phyloP scores from a whole-genome alignment of 345 rosid genomes.

The Pistacia atlantica region DNA sequence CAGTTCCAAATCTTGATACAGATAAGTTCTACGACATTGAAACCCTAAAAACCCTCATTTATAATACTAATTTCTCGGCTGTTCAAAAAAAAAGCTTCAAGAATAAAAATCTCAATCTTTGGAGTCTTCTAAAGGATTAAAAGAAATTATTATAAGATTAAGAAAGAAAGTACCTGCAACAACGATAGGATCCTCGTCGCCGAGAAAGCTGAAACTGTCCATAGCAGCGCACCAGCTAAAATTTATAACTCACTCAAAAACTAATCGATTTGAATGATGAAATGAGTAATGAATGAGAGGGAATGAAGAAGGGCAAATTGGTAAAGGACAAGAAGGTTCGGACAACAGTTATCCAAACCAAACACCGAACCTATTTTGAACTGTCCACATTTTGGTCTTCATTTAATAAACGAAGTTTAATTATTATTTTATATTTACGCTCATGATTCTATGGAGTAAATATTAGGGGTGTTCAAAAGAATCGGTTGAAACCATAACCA shows the following conservation, averaged over 20 bases:
- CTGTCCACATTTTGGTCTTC: too few relatives aligned
- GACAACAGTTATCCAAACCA: constrained; percentile 18
- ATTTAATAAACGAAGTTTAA: too few relatives aligned
- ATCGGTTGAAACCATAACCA: too few relatives aligned
- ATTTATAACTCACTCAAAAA: constrained; percentile 2
- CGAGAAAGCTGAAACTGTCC: constrained; percentile 18
- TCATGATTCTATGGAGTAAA: too few relatives aligned
- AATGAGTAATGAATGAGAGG: background rate
- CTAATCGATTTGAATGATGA: background rate
- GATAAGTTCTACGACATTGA: background rate
- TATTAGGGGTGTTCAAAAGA: too few relatives aligned
- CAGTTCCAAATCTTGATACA: background rate
- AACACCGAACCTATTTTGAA: constrained; percentile 16
- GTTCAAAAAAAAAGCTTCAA: background rate
- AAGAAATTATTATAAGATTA: background rate
- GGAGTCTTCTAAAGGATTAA: background rate
- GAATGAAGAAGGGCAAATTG: constrained; percentile 9
- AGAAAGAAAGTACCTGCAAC: constrained; percentile 14
- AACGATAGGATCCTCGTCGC: background rate
- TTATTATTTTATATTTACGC: too few relatives aligned
- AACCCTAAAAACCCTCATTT: constrained; percentile 1
- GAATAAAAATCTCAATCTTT: background rate
- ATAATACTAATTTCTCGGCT: background rate
- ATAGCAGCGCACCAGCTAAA: constrained; percentile 14
- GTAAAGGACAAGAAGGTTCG: background rate